phyloP scores from a whole-genome alignment of 495 filamentous ascomycete genomes.

The Hyphodiscus hymeniophilus region DNA sequence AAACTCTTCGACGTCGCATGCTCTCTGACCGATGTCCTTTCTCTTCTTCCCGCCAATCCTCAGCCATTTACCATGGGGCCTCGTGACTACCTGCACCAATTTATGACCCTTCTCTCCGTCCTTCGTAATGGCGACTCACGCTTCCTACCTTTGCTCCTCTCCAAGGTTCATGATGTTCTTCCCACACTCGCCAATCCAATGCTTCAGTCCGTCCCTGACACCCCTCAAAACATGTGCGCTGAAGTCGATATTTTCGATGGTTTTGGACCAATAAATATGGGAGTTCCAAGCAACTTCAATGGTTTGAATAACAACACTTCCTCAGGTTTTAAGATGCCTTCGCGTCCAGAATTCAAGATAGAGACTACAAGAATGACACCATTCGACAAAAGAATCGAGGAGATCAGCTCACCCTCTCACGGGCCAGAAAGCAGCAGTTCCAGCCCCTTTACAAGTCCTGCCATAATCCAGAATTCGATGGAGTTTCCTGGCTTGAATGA shows the following conservation, averaged over 20 bases:
- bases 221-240: conserved; percentile 24
- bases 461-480: conserved; percentile 17
- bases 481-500: conserved; percentile 21
- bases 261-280: conserved; percentile 44
- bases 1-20: conserved; percentile 72
- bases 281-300: conserved; percentile 18
- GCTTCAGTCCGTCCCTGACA: conserved; percentile 44
- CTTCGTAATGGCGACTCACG: conserved; percentile 63
- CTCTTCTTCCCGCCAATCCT: conserved; percentile 50
- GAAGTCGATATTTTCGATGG: conserved; percentile 52
- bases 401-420: conserved; percentile 14
- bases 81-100: conserved; percentile 62
- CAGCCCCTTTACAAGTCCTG: conserved; percentile 16
- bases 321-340: not conserved
- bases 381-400: conserved; percentile 17
- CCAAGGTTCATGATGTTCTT: conserved; percentile 59
- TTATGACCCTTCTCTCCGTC: conserved; percentile 55
- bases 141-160: conserved; percentile 61
- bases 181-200: conserved; percentile 50
- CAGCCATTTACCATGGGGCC: conserved; percentile 57
- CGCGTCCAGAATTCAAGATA: conserved; percentile 14
- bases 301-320: not conserved
- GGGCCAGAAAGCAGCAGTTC: conserved; percentile 3
- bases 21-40: conserved; percentile 64
- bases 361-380: conserved; percentile 8